Base-by-base conservation (phyloP, 768 basidiomycete species). In the Mycena venus region DNA sequence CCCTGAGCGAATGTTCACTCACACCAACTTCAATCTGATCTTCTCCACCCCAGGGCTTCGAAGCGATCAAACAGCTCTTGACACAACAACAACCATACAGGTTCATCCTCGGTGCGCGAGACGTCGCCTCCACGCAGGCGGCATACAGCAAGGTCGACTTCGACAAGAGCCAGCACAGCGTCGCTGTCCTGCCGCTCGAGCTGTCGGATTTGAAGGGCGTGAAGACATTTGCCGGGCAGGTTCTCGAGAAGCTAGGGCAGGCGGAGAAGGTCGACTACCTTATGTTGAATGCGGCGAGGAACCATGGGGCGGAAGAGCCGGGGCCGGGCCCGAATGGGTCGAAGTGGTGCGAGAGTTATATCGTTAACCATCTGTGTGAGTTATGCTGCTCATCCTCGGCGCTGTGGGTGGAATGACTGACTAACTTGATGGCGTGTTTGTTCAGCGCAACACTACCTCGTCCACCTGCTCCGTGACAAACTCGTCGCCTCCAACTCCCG, bases 361-460 rank as follows among this genome's bases (percentile, higher is more conserved):
- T 76, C 38, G 71, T 73, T 2, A 76, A 76, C 25, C 75, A 70
- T 55, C 31, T 76, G 5, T 72, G 72, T 73, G 38, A 25, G 66
- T 64, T 21, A 31, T 23, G 6, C 47, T 21, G 11, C n/a, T n/a
- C n/a, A n/a, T n/a, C n/a, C n/a, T n/a, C n/a, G n/a, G n/a, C n/a
- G n/a, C n/a, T n/a, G 12, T 34, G 6, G 23, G 21, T 29, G 31
- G 8, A 15, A 2, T 15, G 21, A 32, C 9, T 51, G 10, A 34
- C n/a, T n/a, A 27, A 21, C 21, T 27, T 23, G n/a, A n/a, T n/a
- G n/a, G n/a, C n/a, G n/a, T n/a, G n/a, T n/a, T n/a, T n/a, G n/a
- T n/a, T 8, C 31, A 73, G 66, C 75, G 27, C 71, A 76, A 17
- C 75, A 76, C 63, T 76, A 76, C 34, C 70, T 76, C 38, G 23